Base-by-base conservation (phyloP, 331 rosid genomes). In the Rosa hybrid region DNA sequence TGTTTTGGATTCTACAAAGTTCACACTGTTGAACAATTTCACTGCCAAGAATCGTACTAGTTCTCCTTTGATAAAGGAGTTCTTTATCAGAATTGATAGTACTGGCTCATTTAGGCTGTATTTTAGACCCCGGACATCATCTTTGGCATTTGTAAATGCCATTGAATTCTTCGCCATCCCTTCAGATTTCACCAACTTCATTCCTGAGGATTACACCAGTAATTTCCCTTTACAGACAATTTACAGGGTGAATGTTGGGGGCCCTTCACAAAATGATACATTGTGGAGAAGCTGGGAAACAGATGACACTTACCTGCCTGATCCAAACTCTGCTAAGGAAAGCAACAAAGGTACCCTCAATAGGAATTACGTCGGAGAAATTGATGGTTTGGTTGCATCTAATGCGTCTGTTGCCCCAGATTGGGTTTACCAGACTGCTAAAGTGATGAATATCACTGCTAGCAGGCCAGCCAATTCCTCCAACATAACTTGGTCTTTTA, bases 91-190 rank as follows among this genome's bases (percentile, higher is more conserved):
- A 56, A 42, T 69, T 64, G 8, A 70, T 70, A 54, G 82, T 21
- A 70, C 63, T 10, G 21, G 49, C 0, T 75, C 12, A 20, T 82
- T 91, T 45, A 53, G 0, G 46, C 77, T 90, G 14, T 74, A n/a
- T n/a, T 90, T 91, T 53, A 38, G 34, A 0, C 94, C 92, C 20
- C 63, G 17, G 18, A 3, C 16, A 4, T 49, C 89, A 9, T 81
- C 86, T 3, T 44, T 89, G 34, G 96, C 98, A 0, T 89, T 86
- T 81, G 85, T 90, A 1, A 94, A 91, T 42, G 98, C 96, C 5
- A 84, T 91, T 7, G 94, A 94, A 86, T 85, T 92, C 38, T 41
- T 78, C 18, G 76, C 44, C 25, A 57, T 67, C 27, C 81, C 81
- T n/a, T 42, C 50, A 14, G 18, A 49, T 21, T 77, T 77, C 73